phyloP scores from a whole-genome alignment of 352 stramenopile species.

The Lagenidium giganteum region DNA sequence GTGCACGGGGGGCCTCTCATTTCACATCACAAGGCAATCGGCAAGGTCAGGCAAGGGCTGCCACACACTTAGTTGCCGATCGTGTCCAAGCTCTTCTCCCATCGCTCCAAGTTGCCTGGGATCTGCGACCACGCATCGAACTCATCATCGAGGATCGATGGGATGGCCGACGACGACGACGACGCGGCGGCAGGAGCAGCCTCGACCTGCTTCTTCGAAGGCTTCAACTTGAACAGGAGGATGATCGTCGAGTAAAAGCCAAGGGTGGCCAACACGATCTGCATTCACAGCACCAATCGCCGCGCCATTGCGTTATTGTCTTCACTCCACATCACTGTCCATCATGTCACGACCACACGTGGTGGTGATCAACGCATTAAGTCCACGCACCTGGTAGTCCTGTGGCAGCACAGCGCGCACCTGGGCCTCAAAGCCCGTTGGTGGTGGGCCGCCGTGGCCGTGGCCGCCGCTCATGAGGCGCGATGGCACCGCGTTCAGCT shows the following conservation, averaged over 20 bases:
- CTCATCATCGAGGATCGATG: slow-evolving; percentile 80
- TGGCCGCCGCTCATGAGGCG: slow-evolving; percentile 72
- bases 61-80: slow-evolving; percentile 65
- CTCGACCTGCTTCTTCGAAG: slow-evolving; percentile 68
- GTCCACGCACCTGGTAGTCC: slow-evolving; percentile 73
- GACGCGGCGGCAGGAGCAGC: slow-evolving; percentile 25
- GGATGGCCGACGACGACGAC: slow-evolving; percentile 53
- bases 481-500: slow-evolving; percentile 42
- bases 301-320: not conserved
- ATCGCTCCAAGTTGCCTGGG: slow-evolving; percentile 79
- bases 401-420: slow-evolving; percentile 79
- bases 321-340: not conserved
- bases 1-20: no score
- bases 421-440: slow-evolving; percentile 78
- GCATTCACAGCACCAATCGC: no score
- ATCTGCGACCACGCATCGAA: slow-evolving; percentile 86
- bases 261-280: slow-evolving; percentile 83
- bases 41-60: no score
- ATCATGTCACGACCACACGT: no score
- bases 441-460: slow-evolving; percentile 46
- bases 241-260: slow-evolving; percentile 78
- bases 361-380: no score
- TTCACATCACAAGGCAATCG: no score
- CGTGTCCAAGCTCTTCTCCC: slow-evolving; percentile 86
- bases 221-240: slow-evolving; percentile 83